These are phyloP conservation scores for Yueomyces sp. DNA, from an alignment of 1,139 yeast genomes.

Conservation along the genomic window DNA sequence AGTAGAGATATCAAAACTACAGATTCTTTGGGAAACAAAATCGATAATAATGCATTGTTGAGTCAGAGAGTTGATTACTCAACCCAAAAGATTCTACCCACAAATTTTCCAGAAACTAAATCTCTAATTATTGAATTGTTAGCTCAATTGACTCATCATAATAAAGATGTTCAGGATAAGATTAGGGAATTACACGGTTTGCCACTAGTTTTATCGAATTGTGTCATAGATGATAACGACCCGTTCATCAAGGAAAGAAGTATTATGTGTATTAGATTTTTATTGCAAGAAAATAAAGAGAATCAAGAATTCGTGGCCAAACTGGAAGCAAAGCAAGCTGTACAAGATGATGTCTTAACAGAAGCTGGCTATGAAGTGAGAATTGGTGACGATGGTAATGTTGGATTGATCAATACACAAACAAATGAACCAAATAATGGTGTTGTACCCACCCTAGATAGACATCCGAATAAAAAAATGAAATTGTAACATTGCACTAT, in stretches of 20 bases:
- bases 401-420: slow-evolving; percentile 24
- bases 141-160: slow-evolving; percentile 40
- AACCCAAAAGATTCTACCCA: slow-evolving; percentile 17
- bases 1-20: slow-evolving; percentile 21
- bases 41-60: slow-evolving; percentile 8
- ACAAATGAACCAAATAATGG: neutral
- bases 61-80: slow-evolving; percentile 11
- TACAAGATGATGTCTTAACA: slow-evolving; percentile 36
- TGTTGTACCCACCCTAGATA: too few relatives aligned
- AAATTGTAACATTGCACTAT: too few relatives aligned
- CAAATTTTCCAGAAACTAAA: slow-evolving; percentile 47
- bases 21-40: slow-evolving; percentile 20
- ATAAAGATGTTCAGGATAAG: slow-evolving; percentile 49
- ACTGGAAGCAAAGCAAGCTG: slow-evolving; percentile 44
- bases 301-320: slow-evolving; percentile 68
- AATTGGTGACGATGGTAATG: slow-evolving; percentile 38
- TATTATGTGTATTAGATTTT: slow-evolving; percentile 60
- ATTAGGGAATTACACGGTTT: slow-evolving; percentile 58
- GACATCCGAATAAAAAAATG: too few relatives aligned
- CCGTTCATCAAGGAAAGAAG: slow-evolving; percentile 83
- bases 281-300: slow-evolving; percentile 46
- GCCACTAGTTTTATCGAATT: slow-evolving; percentile 61
- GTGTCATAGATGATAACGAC: slow-evolving; percentile 76
- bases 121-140: slow-evolving; percentile 49
- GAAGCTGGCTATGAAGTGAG: slow-evolving; percentile 51